These are phyloP conservation scores for Medicago arabica DNA, from an alignment of 306 rosid species.

Conservation along the genomic window DNA sequence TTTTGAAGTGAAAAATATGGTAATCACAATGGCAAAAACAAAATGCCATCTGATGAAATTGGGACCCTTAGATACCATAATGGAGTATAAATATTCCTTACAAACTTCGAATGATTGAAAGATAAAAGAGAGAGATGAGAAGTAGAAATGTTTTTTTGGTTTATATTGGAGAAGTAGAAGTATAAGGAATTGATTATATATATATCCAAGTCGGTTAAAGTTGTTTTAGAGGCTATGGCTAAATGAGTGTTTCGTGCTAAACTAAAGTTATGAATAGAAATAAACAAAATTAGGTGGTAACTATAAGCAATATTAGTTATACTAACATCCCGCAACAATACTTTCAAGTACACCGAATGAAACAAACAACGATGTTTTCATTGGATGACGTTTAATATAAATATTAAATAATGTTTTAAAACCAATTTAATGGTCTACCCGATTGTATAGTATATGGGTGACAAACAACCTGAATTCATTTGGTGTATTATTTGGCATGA, in stretches of 20 bases:
- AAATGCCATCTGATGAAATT: background rate
- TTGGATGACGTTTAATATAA: background rate
- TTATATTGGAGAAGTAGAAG: background rate
- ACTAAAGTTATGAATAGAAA: conserved; percentile 8
- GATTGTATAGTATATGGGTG: background rate
- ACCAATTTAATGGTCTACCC: background rate
- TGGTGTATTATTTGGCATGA: too few species aligned
- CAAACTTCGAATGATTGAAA: background rate
- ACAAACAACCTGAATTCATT: too few species aligned
- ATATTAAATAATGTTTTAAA: background rate
- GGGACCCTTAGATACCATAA: conserved; percentile 12
- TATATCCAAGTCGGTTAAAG: conserved; percentile 19
- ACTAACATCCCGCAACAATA: background rate
- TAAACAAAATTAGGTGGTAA: too few species aligned
- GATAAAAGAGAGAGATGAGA: background rate
- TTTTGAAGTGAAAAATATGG: background rate
- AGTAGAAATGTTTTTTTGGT: background rate
- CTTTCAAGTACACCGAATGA: background rate
- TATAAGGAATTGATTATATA: conserved; percentile 9
- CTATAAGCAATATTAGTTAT: background rate
- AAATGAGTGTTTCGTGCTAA: background rate
- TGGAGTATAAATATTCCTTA: background rate
- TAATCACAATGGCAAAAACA: conserved; percentile 16
- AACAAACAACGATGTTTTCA: background rate
- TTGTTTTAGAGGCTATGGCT: conserved; percentile 33